Evolutionary conservation across 768 basidiomycete genomes (phyloP), one percentile per base, ranked within the genome.

Genomic region (Galerina sulciceps): DNA sequence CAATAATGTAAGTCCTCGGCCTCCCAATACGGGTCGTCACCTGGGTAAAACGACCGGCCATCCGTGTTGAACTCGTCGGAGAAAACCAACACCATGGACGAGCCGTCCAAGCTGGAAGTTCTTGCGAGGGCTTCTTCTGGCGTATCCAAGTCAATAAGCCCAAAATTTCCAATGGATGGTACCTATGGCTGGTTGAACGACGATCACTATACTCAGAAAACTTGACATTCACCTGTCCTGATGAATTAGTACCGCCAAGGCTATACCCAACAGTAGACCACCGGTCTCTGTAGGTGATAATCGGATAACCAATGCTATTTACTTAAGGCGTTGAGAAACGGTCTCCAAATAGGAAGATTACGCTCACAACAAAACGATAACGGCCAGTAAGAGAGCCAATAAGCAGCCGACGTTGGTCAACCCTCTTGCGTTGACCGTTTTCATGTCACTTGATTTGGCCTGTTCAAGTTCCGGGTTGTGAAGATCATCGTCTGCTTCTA

Each of bases 21-120:
- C 68, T 91, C 88, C 89, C 90, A 91, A 65, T 89, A 93, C 3
- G 92, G 92, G 70, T 94, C 92, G 62, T 93, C 91, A 5, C 90
- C 90, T 41, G 87, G 84, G 75, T 90, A 93, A 67, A 93, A 93
- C 4, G 87, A 81, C 60, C 92, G 78, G 4, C 90, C 90, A 18
- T 88, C 85, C 22, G 75, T 76, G 68, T 93, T 87, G 69, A 94
- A 93, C 68, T 94, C 92, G 72, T 94, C 92, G 4, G 85, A 88
- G 69, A 91, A 93, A 10, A 91, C 88, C 22, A 93, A 77, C 44
- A 78, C 69, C 78, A 81, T 76, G 47, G 73, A 63, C 34, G 76
- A 72, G 4, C 89, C 87, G 62, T 92, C 88, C 36, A 77, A 76
- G 65, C 85, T 79, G 4, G 87, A 85, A 0, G 79, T 23, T 65